Conservation (phyloP, 495 filamentous ascomycete genomes). For the Cetradonia linearis region DNA sequence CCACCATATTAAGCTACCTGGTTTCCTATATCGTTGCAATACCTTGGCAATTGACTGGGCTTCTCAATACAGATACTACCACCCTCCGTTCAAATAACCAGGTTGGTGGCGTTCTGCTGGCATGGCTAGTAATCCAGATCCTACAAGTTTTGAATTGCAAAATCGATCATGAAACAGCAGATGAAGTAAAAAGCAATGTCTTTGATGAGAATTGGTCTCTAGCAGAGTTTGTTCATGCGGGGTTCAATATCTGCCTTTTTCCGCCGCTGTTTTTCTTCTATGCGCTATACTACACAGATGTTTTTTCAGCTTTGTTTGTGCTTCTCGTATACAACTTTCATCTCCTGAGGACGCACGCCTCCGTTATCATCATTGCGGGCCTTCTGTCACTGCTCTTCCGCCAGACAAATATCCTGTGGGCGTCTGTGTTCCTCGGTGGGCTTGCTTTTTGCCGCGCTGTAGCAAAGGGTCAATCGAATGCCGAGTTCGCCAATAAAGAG, state of each 20-base stretch:
- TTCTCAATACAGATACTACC: not conserved
- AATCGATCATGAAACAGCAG: not conserved
- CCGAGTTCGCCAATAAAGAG: not conserved
- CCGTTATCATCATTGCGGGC: slow-evolving; percentile 33
- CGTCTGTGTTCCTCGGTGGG: slow-evolving; percentile 73
- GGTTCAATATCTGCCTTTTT: slow-evolving; percentile 75
- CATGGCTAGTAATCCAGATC: not conserved
- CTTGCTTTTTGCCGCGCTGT: slow-evolving; percentile 48
- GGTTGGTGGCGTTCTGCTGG: not conserved
- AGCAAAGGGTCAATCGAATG: slow-evolving; percentile 24
- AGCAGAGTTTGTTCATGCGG: slow-evolving; percentile 43
- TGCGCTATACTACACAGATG: slow-evolving; percentile 87
- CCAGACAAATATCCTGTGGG: slow-evolving; percentile 97
- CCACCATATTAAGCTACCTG: slow-evolving; percentile 39
- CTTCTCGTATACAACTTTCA: slow-evolving; percentile 57
- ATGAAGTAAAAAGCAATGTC: not conserved
- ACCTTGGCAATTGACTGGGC: not conserved
- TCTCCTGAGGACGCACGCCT: slow-evolving; percentile 29
- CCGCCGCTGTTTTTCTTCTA: slow-evolving; percentile 94
- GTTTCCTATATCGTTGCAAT: slow-evolving; percentile 38
- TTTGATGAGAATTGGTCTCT: not conserved
- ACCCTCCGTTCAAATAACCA: slow-evolving; percentile 5
- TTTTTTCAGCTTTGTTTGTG: slow-evolving; percentile 50
- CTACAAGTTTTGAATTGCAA: not conserved
- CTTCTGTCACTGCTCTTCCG: slow-evolving; percentile 60